Base-by-base conservation (phyloP, 768 basidiomycete species). In the Phanerochaete carnosa region DNA sequence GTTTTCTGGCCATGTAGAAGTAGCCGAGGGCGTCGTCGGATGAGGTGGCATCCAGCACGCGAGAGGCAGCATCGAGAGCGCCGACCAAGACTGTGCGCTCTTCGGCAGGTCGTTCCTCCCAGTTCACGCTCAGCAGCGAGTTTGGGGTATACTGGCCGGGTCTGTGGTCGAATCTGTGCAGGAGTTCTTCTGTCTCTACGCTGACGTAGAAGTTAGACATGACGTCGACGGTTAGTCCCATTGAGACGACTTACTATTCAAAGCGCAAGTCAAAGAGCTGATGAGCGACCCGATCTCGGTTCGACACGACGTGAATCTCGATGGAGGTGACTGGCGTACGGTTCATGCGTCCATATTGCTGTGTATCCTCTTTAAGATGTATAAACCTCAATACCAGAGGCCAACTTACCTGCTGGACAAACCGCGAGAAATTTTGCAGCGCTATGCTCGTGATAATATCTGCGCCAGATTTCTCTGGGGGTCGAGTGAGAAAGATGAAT, bases 221-320 rank as follows among this genome's bases (percentile, higher is more conserved):
- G 26, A 11, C 6, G 26, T 25, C 3, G 6, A n/a, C 19, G 6
- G 16, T 25, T 15, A 26, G 26, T 29, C 16, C 11, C 26, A 16
- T 5, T n/a, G 13, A 3, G 9, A 22, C 26, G 6, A 74, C 86
- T 70, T 69, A 87, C 87, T 86, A 83, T 35, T 87, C 83, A 66
- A 86, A 84, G 73, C 85, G 85, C 33, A 88, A 68, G 66, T 89
- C 87, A 63, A 89, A 88, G 0, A 85, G 68, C 70, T 87, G 85
- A 65, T 87, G 85, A 0, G 86, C 83, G 2, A 86, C 74, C 11
- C 84, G 80, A 68, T 88, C 87, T 13, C 86, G 75, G 66, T 88
- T 87, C 0, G 87, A 88, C 11, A 88, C 81, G 3, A 89, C 87
- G 66, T 88, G 87, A 8, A 88, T 77, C 62, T 89, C 87, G 37